A percentile compares a stretch with the other conserved stretches of the same genome.
Evolutionary conservation across 176 grass and related monocot genomes (phyloP).

Genomic region (Oryza punctata): DNA sequence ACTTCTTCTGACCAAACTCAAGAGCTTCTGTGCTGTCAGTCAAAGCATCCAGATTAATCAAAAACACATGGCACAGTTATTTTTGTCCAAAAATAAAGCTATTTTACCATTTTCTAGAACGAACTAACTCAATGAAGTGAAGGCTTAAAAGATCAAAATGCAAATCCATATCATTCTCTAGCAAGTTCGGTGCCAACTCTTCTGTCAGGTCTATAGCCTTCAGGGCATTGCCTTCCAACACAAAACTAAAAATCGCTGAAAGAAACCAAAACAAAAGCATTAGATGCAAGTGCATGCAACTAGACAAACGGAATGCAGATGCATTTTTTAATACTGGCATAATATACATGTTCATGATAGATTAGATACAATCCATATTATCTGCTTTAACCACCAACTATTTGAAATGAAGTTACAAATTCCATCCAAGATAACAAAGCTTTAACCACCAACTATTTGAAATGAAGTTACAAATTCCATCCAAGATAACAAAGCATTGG

Average conservation of each 20-base stretch:
- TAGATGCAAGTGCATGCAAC: conserved; percentile 17
- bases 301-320: conserved; percentile 4
- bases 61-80: conserved; percentile 21
- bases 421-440: no score
- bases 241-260: conserved; percentile 82
- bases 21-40: conserved; percentile 84
- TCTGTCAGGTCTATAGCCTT: conserved; percentile 91
- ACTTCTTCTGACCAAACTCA: conserved; percentile 87
- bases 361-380: not conserved
- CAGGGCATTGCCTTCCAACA: conserved; percentile 75
- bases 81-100: conserved; percentile 20
- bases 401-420: not conserved
- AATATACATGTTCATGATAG: conserved; percentile 1
- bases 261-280: conserved; percentile 31
- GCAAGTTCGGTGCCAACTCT: conserved; percentile 78
- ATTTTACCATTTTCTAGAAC: conserved; percentile 71
- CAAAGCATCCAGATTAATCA: conserved; percentile 46
- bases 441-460: conserved; percentile 8
- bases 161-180: conserved; percentile 82
- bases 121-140: conserved; percentile 88
- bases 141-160: conserved; percentile 95
- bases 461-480: not conserved
- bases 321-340: not conserved
- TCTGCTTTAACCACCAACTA: not conserved
- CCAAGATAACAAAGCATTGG: not conserved